These are phyloP conservation scores for Colletotrichum sublineola DNA, from an alignment of 2,329 filamentous ascomycete genomes.

Conservation along the genomic window DNA sequence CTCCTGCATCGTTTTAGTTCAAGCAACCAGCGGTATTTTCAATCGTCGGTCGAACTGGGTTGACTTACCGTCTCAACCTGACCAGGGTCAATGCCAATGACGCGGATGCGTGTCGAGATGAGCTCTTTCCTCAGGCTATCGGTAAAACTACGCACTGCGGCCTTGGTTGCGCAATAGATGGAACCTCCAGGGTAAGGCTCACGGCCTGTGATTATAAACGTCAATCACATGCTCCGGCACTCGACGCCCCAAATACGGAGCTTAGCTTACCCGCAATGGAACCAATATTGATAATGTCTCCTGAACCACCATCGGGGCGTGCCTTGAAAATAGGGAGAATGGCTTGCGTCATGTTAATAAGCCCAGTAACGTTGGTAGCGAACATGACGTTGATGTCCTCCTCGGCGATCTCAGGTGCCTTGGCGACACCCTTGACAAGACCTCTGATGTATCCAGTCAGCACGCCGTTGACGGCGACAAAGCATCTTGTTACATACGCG, in stretches of 20 bases:
- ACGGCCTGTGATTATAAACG: constrained; percentile 61
- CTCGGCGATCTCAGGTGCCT: constrained; percentile 84
- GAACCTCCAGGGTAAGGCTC: constrained; percentile 87
- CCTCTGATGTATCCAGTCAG: constrained; percentile 67
- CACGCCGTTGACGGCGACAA: neutral
- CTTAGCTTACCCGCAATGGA: constrained; percentile 78
- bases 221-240: neutral
- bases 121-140: constrained; percentile 87
- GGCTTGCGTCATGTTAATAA: constrained; percentile 97
- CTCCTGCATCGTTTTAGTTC: constrained; percentile 63
- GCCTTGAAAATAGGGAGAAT: constrained; percentile 85
- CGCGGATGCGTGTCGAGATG: constrained; percentile 81
- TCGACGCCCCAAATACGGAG: neutral
- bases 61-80: constrained; percentile 85
- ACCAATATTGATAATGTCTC: constrained; percentile 96
- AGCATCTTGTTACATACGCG: constrained; percentile 73
- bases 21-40: neutral
- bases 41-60: neutral
- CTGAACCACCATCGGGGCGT: constrained; percentile 79
- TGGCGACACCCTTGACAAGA: constrained; percentile 88
- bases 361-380: constrained; percentile 90
- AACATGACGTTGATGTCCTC: constrained; percentile 92
- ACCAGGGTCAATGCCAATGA: constrained; percentile 91
- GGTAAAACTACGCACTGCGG: constrained; percentile 87
- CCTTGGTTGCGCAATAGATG: constrained; percentile 95